Evolutionary conservation across 441 rosid species (phyloP).

Genomic region (Syzygium syzygioides): DNA sequence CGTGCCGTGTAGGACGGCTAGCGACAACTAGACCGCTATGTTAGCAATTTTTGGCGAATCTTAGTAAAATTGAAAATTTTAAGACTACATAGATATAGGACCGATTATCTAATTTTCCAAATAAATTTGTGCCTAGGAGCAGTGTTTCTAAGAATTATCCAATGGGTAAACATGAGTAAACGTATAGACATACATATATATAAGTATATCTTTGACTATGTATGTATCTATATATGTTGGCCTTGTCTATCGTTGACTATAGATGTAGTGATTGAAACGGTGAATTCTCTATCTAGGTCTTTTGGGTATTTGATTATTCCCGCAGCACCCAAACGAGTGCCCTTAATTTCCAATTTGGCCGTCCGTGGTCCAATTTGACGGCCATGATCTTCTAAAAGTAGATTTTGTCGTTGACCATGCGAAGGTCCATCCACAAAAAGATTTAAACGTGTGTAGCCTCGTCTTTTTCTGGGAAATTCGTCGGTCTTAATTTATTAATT

Average conservation of each 20-base stretch:
- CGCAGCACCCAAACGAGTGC: background rate
- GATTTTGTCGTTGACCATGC: background rate
- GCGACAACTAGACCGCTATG: rapidly evolving
- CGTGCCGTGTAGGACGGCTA: rapidly evolving
- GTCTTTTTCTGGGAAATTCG: background rate
- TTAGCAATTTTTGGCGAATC: rapidly evolving
- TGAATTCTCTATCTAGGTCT: background rate
- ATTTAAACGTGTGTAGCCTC: background rate
- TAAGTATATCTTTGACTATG: background rate
- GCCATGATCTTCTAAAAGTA: background rate
- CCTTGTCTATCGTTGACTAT: background rate
- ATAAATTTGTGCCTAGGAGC: background rate
- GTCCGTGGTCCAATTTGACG: background rate
- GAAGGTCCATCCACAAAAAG: background rate
- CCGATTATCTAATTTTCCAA: rapidly evolving
- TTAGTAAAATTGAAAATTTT: background rate
- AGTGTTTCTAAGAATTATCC: background rate
- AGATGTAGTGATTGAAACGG: background rate
- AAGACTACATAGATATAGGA: background rate
- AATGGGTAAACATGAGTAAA: background rate
- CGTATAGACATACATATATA: background rate
- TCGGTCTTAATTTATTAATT: background rate
- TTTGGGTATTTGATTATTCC: background rate
- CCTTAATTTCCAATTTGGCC: background rate
- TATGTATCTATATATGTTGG: background rate